A percentile compares a stretch with the other conserved stretches of the same genome.
These are phyloP conservation scores for Schwanniomyces pseudopolymorphus DNA, from an alignment of 805 yeast genomes.

Conservation along the genomic window DNA sequence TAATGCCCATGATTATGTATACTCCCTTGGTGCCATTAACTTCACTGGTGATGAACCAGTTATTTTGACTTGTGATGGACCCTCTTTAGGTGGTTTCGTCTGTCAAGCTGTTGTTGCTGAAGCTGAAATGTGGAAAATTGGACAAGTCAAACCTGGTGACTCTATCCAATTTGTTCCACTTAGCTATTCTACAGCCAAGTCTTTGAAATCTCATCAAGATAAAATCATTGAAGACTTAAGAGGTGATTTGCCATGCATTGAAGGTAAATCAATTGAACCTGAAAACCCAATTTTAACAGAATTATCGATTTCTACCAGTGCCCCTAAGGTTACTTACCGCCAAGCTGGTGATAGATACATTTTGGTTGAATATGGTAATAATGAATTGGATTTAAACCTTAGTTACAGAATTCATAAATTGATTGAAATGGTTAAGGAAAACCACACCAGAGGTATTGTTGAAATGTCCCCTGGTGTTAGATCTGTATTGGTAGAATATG, in stretches of 20 bases:
- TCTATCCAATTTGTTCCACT: slow-evolving; percentile 77
- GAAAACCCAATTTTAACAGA: slow-evolving; percentile 71
- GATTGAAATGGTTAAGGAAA: slow-evolving; percentile 65
- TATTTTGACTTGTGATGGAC: slow-evolving; percentile 95
- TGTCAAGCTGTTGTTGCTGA: slow-evolving; percentile 95
- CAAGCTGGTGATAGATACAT: slow-evolving; percentile 97
- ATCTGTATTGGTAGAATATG: slow-evolving; percentile 86
- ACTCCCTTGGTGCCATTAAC: slow-evolving; percentile 93
- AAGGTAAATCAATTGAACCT: slow-evolving; percentile 30
- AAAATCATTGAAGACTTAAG: slow-evolving; percentile 43
- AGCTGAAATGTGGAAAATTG: slow-evolving; percentile 98
- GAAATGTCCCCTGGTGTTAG: slow-evolving; percentile 98
- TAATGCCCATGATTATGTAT: slow-evolving; percentile 97
- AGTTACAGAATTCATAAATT: slow-evolving; percentile 83
- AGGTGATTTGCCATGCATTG: slow-evolving; percentile 40
- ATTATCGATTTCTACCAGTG: slow-evolving; percentile 44
- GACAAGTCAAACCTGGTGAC: slow-evolving; percentile 97
- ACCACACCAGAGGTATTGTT: slow-evolving; percentile 73
- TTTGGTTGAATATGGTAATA: slow-evolving; percentile 90
- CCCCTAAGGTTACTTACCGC: slow-evolving; percentile 80
- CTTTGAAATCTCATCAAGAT: slow-evolving; percentile 63
- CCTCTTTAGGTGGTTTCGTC: slow-evolving; percentile 95
- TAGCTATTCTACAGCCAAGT: slow-evolving; percentile 63
- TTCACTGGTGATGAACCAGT: slow-evolving; percentile 99
- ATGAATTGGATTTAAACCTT: slow-evolving; percentile 78